Base-by-base conservation (phyloP, 345 rosid species). In the Eutrema japonicum region DNA sequence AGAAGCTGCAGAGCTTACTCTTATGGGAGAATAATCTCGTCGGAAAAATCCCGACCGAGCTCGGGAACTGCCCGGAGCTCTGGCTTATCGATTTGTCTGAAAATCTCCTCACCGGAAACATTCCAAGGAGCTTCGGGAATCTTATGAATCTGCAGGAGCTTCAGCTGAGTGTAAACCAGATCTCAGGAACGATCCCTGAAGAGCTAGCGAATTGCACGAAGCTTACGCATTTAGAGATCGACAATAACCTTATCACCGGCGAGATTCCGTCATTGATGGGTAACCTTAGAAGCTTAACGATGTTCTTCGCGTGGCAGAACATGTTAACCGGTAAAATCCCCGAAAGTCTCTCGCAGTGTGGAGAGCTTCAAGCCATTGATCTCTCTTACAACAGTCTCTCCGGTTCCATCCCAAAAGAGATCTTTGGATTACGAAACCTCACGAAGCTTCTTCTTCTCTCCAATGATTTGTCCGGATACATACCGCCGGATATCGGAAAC, bases 281-380 rank as follows among this genome's bases (percentile, higher is more conserved):
- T 4, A 81, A 83, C 43, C 76, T 93, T 5, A 65, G 77, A 6
- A 85, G 90, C 69, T 80, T 93, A 66, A 82, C 93, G 7, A 78
- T 91, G 32, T 80, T 93, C 68, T 91, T 85, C 72, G 82, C 90
- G 2, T 93, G 97, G 97, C 90, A 83, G 83, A 91, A 93, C 82
- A 83, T 80, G 75, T 84, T 93, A 16, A 89, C 90, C 70, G 93
- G 98, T 12, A 81, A 54, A 71, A 89, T 93, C 54, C 98, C 96
- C 0, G 41, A 67, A 3, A 80, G 87, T 71, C 81, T 93, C 52
- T 85, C 94, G 29, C 65, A 75, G 48, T 91, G 98, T 76, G 85
- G 27, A 63, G 85, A 81, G 68, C 75, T 93, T 41, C 91, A 89
- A 69, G 96, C 91, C n/a, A 52, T 91, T 11, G 97, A 93, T 78